phyloP scores from a whole-genome alignment of 257 asterid species.

The Solanum neorickii region DNA sequence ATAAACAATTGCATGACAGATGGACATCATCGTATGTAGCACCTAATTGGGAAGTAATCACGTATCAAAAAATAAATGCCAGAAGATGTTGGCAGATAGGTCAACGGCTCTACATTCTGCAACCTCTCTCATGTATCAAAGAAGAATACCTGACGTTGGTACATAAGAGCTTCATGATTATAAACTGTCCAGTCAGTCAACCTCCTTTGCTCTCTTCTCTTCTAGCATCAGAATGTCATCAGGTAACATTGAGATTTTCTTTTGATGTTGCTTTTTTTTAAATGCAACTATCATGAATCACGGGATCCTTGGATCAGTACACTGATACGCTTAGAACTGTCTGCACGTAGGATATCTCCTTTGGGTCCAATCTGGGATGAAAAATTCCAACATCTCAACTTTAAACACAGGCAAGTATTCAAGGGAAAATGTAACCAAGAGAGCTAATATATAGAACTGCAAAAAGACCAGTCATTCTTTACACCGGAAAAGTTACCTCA shows the following conservation, averaged over 20 bases:
- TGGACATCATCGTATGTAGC: not conserved
- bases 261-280: conserved; percentile 15
- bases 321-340: conserved; percentile 56
- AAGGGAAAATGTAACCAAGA: not conserved
- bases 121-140: not conserved
- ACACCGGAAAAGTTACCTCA: conserved; percentile 33
- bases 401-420: conserved; percentile 9
- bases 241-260: conserved; percentile 24
- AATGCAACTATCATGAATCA: conserved; percentile 37
- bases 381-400: conserved; percentile 33
- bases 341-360: conserved; percentile 61
- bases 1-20: not conserved
- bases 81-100: not conserved
- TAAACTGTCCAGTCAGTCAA: conserved; percentile 19
- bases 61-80: not conserved
- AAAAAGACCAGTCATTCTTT: not conserved
- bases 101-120: not conserved
- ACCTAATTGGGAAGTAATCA: not conserved
- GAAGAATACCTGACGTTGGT: not conserved
- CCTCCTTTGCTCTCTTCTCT: conserved; percentile 52
- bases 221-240: conserved; percentile 41
- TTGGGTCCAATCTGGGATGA: conserved; percentile 58
- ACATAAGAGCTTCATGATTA: not conserved
- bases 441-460: not conserved
- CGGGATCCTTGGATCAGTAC: conserved; percentile 56